Evolutionary conservation across 306 rosid species (phyloP).

Genomic region (Vicia faba): DNA sequence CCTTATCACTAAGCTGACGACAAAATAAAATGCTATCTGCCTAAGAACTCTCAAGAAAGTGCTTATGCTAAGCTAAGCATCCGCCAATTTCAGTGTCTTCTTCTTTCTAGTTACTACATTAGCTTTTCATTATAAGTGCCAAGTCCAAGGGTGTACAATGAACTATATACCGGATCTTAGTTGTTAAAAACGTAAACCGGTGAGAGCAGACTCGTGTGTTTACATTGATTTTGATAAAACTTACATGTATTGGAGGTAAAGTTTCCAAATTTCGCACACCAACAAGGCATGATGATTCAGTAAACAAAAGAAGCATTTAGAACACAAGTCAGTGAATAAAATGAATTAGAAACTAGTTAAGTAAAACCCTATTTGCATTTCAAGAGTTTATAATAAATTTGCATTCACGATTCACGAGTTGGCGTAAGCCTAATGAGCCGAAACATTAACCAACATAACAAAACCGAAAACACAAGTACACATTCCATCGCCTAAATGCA

Average conservation of each 20-base stretch:
- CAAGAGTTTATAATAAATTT: neutral
- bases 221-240: too few relatives aligned
- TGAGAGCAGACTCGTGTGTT: too few relatives aligned
- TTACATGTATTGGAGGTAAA: too few relatives aligned
- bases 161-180: neutral
- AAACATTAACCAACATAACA: slow-evolving; percentile 27
- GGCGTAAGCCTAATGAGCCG: neutral
- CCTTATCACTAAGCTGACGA: neutral
- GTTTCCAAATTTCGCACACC: too few relatives aligned
- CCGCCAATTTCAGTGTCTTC: neutral
- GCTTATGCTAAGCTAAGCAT: neutral
- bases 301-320: too few relatives aligned
- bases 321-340: too few relatives aligned
- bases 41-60: neutral
- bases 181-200: neutral
- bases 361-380: too few relatives aligned
- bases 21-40: neutral
- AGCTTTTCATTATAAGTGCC: neutral
- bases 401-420: slow-evolving; percentile 29
- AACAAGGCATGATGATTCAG: too few relatives aligned
- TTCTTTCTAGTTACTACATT: neutral
- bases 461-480: slow-evolving; percentile 30
- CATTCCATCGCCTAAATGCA: slow-evolving; percentile 14
- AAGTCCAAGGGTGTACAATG: neutral
- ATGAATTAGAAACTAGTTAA: too few relatives aligned